A percentile compares a stretch with the other conserved stretches of the same genome.
phyloP scores from a whole-genome alignment of 148 eudicot genomes.

The Cornus florida region DNA sequence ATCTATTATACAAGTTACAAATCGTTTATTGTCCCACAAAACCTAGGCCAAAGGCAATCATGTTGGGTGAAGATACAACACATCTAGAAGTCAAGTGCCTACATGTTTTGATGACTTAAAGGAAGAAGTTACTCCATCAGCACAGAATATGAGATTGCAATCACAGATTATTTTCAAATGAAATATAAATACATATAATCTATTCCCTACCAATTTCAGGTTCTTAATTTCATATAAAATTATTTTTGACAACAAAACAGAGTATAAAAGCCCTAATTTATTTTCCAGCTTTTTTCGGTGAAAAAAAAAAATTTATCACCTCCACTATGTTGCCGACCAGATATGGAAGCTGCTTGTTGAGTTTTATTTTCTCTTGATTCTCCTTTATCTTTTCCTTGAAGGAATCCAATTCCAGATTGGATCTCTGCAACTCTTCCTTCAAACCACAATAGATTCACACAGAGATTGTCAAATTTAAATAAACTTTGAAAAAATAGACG shows the following conservation, averaged over 20 bases:
- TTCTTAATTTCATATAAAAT: too few relatives aligned
- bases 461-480: background rate
- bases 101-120: background rate
- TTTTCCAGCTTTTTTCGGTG: background rate
- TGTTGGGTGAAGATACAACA: too few relatives aligned
- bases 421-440: conserved; percentile 82
- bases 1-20: too few relatives aligned
- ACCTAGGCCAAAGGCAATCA: background rate
- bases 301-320: conserved; percentile 30
- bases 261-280: background rate
- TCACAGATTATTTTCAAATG: too few relatives aligned
- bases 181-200: too few relatives aligned
- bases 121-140: too few relatives aligned
- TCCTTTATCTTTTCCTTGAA: conserved; percentile 87
- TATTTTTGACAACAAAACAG: background rate
- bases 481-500: background rate
- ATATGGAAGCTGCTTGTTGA: conserved; percentile 94
- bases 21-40: background rate
- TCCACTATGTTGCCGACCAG: conserved; percentile 95
- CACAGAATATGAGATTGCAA: too few relatives aligned
- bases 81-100: background rate
- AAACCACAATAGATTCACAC: background rate
- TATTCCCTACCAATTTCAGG: too few relatives aligned
- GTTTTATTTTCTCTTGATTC: conserved; percentile 95
- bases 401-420: conserved; percentile 71